Evolutionary conservation across 2,329 filamentous ascomycete species (phyloP).

Genomic region (Pseudocercospora cruenta): DNA sequence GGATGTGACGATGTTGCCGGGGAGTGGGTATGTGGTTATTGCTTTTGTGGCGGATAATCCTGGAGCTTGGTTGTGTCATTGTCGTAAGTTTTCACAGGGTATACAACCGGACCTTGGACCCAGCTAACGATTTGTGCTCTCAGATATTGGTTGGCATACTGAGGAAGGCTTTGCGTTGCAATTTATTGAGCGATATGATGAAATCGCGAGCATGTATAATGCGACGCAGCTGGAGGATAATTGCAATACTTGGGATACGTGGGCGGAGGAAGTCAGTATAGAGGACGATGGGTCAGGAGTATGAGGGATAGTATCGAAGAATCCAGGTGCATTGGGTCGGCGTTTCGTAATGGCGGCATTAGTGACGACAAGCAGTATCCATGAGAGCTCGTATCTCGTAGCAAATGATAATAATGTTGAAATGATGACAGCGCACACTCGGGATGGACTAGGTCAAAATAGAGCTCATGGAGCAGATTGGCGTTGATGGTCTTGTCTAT

Average conservation of each 20-base stretch:
- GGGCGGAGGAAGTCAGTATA: conserved; percentile 8
- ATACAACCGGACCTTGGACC: too few relatives aligned
- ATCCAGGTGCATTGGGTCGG: background rate
- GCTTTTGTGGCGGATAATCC: conserved; percentile 42
- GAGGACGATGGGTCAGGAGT: conserved; percentile 7
- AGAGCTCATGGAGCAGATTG: background rate
- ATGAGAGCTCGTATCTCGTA: background rate
- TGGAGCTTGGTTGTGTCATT: conserved; percentile 35
- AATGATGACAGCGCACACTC: background rate
- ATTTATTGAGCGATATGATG: conserved; percentile 31
- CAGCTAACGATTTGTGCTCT: background rate
- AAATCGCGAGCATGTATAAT: conserved; percentile 24
- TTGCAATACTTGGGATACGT: conserved; percentile 15
- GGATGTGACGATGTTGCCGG: conserved; percentile 40
- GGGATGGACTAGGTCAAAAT: too few relatives aligned
- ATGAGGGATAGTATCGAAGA: background rate
- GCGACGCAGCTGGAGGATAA: conserved; percentile 7
- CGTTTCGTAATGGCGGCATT: background rate
- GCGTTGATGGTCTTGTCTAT: background rate
- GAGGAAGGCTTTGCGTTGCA: conserved; percentile 37
- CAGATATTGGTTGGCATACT: conserved; percentile 38
- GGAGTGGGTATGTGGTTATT: conserved; percentile 38
- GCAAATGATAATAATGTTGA: background rate
- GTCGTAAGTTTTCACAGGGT: conserved; percentile 23
- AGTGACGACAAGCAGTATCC: background rate